phyloP scores from a whole-genome alignment of 352 stramenopile genomes.

The Aphanomyces invadans region DNA sequence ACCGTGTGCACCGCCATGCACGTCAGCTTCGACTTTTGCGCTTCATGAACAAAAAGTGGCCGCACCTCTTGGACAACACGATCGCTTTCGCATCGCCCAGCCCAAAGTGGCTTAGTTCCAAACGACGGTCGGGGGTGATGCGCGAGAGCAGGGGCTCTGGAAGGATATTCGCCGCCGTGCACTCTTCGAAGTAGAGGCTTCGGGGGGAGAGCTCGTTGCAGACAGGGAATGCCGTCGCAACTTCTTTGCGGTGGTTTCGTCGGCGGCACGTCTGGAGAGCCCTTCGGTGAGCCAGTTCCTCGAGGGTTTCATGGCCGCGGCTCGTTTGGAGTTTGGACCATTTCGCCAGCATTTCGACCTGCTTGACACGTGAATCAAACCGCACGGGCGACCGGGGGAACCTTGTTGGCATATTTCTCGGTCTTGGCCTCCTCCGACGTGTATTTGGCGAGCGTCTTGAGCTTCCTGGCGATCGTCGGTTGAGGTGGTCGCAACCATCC shows the following conservation, averaged over 20 bases:
- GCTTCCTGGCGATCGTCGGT: background rate
- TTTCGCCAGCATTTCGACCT: constrained; percentile 56
- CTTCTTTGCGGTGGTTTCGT: background rate
- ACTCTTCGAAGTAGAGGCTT: constrained; percentile 63
- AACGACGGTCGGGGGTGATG: constrained; percentile 47
- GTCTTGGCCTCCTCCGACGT: constrained; percentile 38
- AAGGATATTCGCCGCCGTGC: constrained; percentile 44
- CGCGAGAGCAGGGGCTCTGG: constrained; percentile 64
- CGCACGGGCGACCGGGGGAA: background rate
- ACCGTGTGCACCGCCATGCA: constrained; percentile 30
- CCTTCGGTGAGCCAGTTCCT: background rate
- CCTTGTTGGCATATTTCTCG: constrained; percentile 56
- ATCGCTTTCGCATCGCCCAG: constrained; percentile 53
- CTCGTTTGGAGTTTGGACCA: constrained; percentile 61
- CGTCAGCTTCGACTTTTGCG: too few species aligned
- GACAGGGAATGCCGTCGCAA: background rate
- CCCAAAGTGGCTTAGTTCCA: constrained; percentile 65
- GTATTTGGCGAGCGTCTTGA: constrained; percentile 7
- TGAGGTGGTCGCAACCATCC: background rate
- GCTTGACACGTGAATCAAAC: background rate
- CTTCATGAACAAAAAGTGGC: background rate
- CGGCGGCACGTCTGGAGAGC: background rate
- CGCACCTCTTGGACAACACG: constrained; percentile 36
- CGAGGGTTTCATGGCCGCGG: constrained; percentile 38
- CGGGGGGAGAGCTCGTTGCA: constrained; percentile 41